These are phyloP conservation scores for Diaporthe aspalathi DNA, from an alignment of 2,329 filamentous ascomycete genomes.

Conservation along the genomic window DNA sequence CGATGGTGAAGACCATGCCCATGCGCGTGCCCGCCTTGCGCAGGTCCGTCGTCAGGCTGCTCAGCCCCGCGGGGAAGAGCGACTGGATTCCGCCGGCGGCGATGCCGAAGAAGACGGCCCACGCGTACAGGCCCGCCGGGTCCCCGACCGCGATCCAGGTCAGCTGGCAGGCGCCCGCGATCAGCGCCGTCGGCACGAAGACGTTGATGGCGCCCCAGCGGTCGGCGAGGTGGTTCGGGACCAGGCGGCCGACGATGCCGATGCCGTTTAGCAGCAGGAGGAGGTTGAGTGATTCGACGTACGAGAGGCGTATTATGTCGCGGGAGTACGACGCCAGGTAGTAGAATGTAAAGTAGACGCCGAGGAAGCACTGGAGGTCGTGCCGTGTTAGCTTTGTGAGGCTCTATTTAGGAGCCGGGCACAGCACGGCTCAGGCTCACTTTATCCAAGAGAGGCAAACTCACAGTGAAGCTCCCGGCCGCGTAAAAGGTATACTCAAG, in stretches of 20 bases:
- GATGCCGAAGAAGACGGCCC: constrained; percentile 73
- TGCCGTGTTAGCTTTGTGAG: not conserved
- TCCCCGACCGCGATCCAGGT: constrained; percentile 69
- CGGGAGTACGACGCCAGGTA: constrained; percentile 65
- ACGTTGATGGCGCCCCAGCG: constrained; percentile 69
- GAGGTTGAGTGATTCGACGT: constrained; percentile 66
- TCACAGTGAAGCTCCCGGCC: constrained; percentile 58
- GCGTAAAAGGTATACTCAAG: constrained; percentile 65
- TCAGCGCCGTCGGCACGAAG: constrained; percentile 60
- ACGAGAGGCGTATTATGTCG: constrained; percentile 55
- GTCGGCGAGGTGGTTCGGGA: constrained; percentile 71
- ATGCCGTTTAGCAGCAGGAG: constrained; percentile 74
- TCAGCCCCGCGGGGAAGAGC: constrained; percentile 72
- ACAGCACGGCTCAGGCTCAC: not conserved
- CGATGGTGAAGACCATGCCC: constrained; percentile 69
- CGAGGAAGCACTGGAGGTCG: constrained; percentile 56
- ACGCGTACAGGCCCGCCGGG: constrained; percentile 67
- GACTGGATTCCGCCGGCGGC: constrained; percentile 72
- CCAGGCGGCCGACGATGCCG: constrained; percentile 66
- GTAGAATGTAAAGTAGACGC: constrained; percentile 69
- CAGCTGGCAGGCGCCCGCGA: constrained; percentile 58
- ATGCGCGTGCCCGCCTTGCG: constrained; percentile 65
- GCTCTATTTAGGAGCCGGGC: no score
- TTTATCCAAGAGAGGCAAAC: not conserved
- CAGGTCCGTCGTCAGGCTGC: constrained; percentile 64